Conservation (phyloP, 805 yeast genomes). For the Lipomyces starkeyi region DNA sequence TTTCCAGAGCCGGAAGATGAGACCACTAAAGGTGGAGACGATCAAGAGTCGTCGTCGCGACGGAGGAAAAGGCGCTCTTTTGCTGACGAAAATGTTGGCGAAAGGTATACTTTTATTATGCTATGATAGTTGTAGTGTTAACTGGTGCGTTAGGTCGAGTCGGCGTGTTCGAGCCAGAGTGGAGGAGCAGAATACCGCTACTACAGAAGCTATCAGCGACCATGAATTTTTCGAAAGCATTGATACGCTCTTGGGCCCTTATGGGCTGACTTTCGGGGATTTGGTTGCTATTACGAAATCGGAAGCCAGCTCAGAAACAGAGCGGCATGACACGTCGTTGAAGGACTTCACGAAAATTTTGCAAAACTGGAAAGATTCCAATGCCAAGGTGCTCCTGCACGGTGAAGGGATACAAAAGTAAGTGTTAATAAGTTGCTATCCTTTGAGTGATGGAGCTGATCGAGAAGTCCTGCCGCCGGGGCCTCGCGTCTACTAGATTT, state of each 20-base stretch:
- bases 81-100: constrained; percentile 24
- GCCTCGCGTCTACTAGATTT: constrained; percentile 25
- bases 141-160: constrained; percentile 23
- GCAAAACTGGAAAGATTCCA: constrained; percentile 23
- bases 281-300: constrained; percentile 12
- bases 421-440: neutral
- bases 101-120: neutral
- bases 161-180: constrained; percentile 43
- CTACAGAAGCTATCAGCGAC: constrained; percentile 28
- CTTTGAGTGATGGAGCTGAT: neutral
- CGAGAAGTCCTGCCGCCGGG: constrained; percentile 15
- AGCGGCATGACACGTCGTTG: constrained; percentile 14
- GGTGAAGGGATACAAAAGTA: constrained; percentile 34
- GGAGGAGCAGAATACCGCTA: constrained; percentile 36
- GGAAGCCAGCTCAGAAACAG: neutral
- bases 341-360: constrained; percentile 23
- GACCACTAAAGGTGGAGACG: constrained; percentile 5
- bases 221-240: constrained; percentile 24
- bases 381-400: constrained; percentile 19
- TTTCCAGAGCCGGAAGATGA: neutral
- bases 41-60: neutral
- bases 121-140: neutral
- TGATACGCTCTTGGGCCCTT: constrained; percentile 22
- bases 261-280: constrained; percentile 14
- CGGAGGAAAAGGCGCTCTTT: constrained; percentile 29